Percentiles rank a stretch among this genome's conserved stretches.
Conservation (phyloP, 1,284 basidiomycete genomes). For the Schizophyllum commune region DNA sequence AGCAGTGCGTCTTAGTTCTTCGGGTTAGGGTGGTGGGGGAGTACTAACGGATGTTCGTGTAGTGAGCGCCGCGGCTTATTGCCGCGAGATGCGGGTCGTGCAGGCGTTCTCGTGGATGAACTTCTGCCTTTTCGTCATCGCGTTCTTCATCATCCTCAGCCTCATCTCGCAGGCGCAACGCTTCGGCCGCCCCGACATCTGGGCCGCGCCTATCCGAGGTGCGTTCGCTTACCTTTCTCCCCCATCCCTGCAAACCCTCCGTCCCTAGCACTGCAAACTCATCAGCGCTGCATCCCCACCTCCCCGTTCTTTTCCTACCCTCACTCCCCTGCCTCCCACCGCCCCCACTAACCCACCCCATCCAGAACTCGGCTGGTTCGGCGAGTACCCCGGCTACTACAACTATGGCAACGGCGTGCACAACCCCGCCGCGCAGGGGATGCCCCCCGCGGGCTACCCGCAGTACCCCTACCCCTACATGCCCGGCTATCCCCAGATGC, state of each 20-base stretch:
- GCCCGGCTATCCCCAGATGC: slow-evolving; percentile 26
- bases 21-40: slow-evolving; percentile 1
- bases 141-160: slow-evolving; percentile 8
- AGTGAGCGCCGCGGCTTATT: slow-evolving; percentile 54
- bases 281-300: neutral
- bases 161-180: slow-evolving; percentile 24
- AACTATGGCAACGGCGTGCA: slow-evolving; percentile 24
- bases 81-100: slow-evolving; percentile 72
- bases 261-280: no score
- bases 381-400: slow-evolving; percentile 42
- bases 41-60: slow-evolving; percentile 4
- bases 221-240: slow-evolving; percentile 3
- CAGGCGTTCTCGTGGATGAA: slow-evolving; percentile 73
- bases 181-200: slow-evolving; percentile 30
- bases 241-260: no score
- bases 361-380: slow-evolving; percentile 42
- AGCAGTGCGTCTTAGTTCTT: slow-evolving; percentile 28
- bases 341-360: neutral
- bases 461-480: slow-evolving; percentile 18
- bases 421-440: slow-evolving; percentile 9
- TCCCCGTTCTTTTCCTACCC: slow-evolving; percentile 4
- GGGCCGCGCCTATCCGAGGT: slow-evolving; percentile 40
- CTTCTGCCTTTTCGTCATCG: slow-evolving; percentile 21
- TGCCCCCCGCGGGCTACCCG: slow-evolving; percentile 20
- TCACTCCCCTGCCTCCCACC: neutral